phyloP scores from a whole-genome alignment of 2,329 filamentous ascomycete genomes.

The Neospermospora avenae region DNA sequence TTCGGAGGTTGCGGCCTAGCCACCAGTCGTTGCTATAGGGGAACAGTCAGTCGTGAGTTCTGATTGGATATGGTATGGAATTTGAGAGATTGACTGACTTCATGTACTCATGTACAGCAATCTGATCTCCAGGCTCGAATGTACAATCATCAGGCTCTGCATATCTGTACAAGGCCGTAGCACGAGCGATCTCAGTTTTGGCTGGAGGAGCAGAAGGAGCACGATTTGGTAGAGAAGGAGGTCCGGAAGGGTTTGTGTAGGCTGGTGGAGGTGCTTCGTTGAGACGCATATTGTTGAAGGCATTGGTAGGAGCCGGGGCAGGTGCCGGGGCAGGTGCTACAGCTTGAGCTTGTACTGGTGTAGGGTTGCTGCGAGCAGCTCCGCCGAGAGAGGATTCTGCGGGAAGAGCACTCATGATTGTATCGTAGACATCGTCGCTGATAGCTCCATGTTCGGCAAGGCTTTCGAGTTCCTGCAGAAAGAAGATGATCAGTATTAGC shows the following conservation, averaged over 20 bases:
- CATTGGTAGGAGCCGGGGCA: constrained; percentile 7
- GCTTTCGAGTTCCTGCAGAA: constrained; percentile 76
- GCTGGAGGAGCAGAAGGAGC: constrained; percentile 34
- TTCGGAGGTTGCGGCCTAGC: constrained; percentile 83
- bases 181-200: constrained; percentile 61
- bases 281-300: constrained; percentile 23
- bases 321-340: constrained; percentile 37
- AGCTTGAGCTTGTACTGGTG: constrained; percentile 35
- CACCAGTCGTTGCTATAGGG: constrained; percentile 72
- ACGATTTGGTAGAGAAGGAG: constrained; percentile 37
- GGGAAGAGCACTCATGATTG: constrained; percentile 72
- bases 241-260: constrained; percentile 29
- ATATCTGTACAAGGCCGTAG: constrained; percentile 82
- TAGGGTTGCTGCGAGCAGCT: constrained; percentile 24
- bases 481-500: constrained; percentile 15
- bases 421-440: constrained; percentile 69
- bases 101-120: constrained; percentile 87
- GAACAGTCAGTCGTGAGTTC: background rate
- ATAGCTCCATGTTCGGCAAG: constrained; percentile 82
- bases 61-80: too few species aligned
- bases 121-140: constrained; percentile 74
- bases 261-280: constrained; percentile 24
- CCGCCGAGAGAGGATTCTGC: constrained; percentile 56
- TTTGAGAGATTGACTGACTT: constrained; percentile 48
- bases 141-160: constrained; percentile 76